Evolutionary conservation across 169 alveolate species (phyloP).

Genomic region (Plasmodium sp.): DNA sequence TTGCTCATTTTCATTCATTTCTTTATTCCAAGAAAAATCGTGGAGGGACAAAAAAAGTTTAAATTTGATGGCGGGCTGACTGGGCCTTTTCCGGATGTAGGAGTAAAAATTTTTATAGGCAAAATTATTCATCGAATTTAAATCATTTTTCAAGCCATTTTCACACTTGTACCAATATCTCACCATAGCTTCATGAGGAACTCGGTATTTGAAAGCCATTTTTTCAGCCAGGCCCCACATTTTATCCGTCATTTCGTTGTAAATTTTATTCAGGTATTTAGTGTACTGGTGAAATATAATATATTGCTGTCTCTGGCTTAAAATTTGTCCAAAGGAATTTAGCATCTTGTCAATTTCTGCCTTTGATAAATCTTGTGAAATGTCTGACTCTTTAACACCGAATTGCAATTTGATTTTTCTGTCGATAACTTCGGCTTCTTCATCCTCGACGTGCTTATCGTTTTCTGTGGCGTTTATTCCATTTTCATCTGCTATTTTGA

Average conservation of each 20-base stretch:
- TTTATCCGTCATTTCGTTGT: not conserved
- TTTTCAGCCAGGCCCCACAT: not conserved
- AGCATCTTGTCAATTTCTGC: not conserved
- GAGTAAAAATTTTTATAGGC: not conserved
- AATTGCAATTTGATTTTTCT: not conserved
- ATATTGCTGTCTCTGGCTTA: not conserved
- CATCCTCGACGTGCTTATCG: not conserved
- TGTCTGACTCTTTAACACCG: not conserved
- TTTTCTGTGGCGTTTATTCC: not conserved
- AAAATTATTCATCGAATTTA: not conserved
- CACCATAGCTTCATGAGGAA: not conserved
- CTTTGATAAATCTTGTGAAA: not conserved
- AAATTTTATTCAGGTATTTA: not conserved
- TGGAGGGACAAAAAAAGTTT: not conserved
- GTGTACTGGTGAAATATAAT: not conserved
- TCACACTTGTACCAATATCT: not conserved
- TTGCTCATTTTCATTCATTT: too few species aligned
- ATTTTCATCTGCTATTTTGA: not conserved
- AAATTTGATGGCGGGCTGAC: not conserved
- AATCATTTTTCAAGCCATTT: not conserved
- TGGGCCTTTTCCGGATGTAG: not conserved
- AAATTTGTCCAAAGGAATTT: not conserved
- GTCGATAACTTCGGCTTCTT: not conserved
- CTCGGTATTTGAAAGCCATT: not conserved
- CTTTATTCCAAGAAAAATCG: not conserved